Conservation (phyloP, 164 flowering plant species). For the Vitis cinerea region DNA sequence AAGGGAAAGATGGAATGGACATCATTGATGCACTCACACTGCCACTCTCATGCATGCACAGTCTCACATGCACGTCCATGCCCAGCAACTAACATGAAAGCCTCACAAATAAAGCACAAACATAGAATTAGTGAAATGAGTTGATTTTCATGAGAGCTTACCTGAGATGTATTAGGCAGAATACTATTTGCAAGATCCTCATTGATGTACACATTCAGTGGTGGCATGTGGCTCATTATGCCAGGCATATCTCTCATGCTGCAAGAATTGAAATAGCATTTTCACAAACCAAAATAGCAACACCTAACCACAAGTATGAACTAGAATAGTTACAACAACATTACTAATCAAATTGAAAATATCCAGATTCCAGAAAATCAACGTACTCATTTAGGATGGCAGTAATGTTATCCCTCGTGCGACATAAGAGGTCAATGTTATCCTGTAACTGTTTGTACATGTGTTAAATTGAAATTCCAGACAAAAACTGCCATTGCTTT, state of each 20-base stretch:
- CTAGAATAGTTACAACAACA: neutral
- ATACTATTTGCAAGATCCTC: slow-evolving; percentile 68
- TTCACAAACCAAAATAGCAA: neutral
- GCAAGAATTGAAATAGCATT: slow-evolving; percentile 22
- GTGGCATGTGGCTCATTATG: slow-evolving; percentile 87
- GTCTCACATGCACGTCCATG: too few species aligned
- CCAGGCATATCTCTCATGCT: slow-evolving; percentile 85
- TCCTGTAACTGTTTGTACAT: slow-evolving; percentile 61
- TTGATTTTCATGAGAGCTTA: slow-evolving; percentile 20
- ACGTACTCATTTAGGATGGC: slow-evolving; percentile 71
- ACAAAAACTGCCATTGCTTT: too few species aligned
- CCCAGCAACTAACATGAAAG: too few species aligned
- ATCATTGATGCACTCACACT: too few species aligned
- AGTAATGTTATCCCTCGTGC: slow-evolving; percentile 61
- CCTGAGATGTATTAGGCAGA: slow-evolving; percentile 58
- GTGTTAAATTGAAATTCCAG: neutral
- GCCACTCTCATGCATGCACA: too few species aligned
- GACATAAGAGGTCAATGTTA: slow-evolving; percentile 70
- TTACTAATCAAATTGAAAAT: neutral
- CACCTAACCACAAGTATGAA: neutral
- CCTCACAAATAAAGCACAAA: too few species aligned
- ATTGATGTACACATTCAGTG: slow-evolving; percentile 67
- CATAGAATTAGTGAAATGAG: neutral
- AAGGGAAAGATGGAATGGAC: too few species aligned
- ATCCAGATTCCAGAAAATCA: neutral